Evolutionary conservation across 2,329 filamentous ascomycete species (phyloP), one percentile per base, ranked within the genome.

Genomic region (Fusarium duplospermum): DNA sequence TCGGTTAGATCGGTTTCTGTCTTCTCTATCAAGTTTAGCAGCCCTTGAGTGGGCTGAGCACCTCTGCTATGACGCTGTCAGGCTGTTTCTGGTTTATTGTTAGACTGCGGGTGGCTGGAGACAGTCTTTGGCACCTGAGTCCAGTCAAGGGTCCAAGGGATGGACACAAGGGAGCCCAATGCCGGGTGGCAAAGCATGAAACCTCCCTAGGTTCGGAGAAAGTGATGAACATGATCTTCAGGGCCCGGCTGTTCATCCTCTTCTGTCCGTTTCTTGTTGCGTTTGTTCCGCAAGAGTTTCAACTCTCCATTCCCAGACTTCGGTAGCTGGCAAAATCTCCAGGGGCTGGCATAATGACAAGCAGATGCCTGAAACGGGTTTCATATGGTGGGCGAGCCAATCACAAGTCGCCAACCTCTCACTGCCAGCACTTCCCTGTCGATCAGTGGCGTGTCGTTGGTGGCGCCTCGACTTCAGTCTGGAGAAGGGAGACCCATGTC

Each of bases 311-410:
- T 29, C 52, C 54, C 50, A 67, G 70, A 63, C 65, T 58, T 68
- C 14, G 58, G 47, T 50, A 57, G 35, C 52, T 67, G 66, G 64
- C 66, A 64, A 69, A 66, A 71, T 72, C 72, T 36, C 58, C 68
- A 76, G 67, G 74, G 73, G 68, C 60, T 62, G 54, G 57, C 58
- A 50, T 57, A 59, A 62, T 61, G 22, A 36, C 64, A 60, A 58
- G 62, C 69, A 73, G 56, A 76, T 76, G 74, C 72, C 76, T 78
- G 76, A 78, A 76, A 78, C 76, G 71, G 64, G 75, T 77, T 78
- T 77, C 75, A 75, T 59, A 38, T 70, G 4, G 10, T 2, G 2
- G 20, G 7, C 18, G 4, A 14, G 22, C 76, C 73, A 78, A 78
- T 78, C 66, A 75, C 4, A 20, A 36, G 20, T 3, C 18, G 36